Percentiles rank a stretch among this genome's conserved stretches.
Evolutionary conservation across 2,329 filamentous ascomycete species (phyloP).

Genomic region (Alternaria brassicae): DNA sequence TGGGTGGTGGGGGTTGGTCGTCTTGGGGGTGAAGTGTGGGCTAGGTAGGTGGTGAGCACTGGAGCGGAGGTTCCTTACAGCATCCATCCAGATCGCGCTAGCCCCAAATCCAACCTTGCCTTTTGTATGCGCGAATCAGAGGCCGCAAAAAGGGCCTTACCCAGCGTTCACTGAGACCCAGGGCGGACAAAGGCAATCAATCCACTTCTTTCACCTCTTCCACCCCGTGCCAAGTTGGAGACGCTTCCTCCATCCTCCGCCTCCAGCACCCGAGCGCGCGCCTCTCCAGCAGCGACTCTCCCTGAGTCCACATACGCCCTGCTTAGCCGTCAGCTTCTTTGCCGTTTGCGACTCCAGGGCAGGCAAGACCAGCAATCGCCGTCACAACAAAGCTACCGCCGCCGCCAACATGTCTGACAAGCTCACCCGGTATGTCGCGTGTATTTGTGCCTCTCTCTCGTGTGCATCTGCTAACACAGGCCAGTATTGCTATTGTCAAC

Average conservation of each 20-base stretch:
- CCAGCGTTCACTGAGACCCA: too few species aligned
- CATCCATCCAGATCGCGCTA: slow-evolving; percentile 5
- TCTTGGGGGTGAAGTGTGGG: slow-evolving; percentile 41
- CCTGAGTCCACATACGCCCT: slow-evolving; percentile 20
- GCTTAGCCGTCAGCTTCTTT: slow-evolving; percentile 29
- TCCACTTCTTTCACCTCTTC: slow-evolving; percentile 9
- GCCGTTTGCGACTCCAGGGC: slow-evolving; percentile 12
- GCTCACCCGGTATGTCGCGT: slow-evolving; percentile 78
- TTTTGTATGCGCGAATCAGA: slow-evolving; percentile 13
- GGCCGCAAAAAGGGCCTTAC: slow-evolving; percentile 22
- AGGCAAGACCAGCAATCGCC: slow-evolving; percentile 8
- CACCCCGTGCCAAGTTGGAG: slow-evolving; percentile 5
- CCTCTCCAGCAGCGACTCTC: not conserved
- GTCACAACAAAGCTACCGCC: slow-evolving; percentile 24
- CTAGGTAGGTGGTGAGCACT: slow-evolving; percentile 28
- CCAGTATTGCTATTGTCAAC: slow-evolving; percentile 95
- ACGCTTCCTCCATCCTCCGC: not conserved
- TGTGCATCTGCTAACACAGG: slow-evolving; percentile 21
- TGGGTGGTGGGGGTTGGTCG: slow-evolving; percentile 32
- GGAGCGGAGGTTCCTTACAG: slow-evolving; percentile 32
- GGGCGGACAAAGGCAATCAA: slow-evolving; percentile 32
- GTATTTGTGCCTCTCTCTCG: not conserved
- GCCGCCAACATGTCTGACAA: slow-evolving; percentile 78
- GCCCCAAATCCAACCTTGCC: not conserved
- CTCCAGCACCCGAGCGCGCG: slow-evolving; percentile 5